phyloP scores from a whole-genome alignment of 1,139 yeast genomes.

The Geotrichum reessii region DNA sequence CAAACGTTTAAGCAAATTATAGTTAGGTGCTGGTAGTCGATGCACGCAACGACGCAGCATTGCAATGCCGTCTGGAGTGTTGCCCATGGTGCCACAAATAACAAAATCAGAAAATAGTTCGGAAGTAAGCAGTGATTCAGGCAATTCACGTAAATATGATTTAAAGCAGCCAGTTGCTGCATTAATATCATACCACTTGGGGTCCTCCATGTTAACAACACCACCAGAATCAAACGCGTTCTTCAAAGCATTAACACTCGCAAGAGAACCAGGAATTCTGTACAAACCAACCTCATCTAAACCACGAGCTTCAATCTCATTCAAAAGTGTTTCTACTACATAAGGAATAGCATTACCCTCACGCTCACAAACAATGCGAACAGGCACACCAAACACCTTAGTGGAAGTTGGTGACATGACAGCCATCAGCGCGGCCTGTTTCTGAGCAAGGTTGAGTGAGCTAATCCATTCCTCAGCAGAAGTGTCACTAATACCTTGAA shows the following conservation, averaged over 20 bases:
- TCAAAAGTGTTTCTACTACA: constrained; percentile 58
- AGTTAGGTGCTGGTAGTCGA: constrained; percentile 59
- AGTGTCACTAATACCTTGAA: constrained; percentile 61
- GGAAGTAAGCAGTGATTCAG: constrained; percentile 74
- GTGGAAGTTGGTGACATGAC: constrained; percentile 30
- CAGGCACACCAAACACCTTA: constrained; percentile 84
- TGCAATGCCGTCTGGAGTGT: constrained; percentile 34
- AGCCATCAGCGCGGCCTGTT: constrained; percentile 39
- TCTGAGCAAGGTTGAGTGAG: constrained; percentile 39
- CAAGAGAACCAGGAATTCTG: constrained; percentile 84
- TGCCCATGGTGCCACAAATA: constrained; percentile 28
- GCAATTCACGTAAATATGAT: constrained; percentile 77
- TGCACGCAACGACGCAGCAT: constrained; percentile 44
- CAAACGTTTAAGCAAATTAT: constrained; percentile 59
- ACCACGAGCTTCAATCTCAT: constrained; percentile 77
- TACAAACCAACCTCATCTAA: constrained; percentile 87
- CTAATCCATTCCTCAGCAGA: constrained; percentile 77
- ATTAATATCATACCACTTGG: constrained; percentile 73
- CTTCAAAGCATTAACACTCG: constrained; percentile 66
- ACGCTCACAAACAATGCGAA: constrained; percentile 65
- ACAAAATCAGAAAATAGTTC: constrained; percentile 51
- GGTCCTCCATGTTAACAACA: constrained; percentile 58
- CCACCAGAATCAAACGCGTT: constrained; percentile 69
- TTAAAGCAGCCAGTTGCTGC: constrained; percentile 89
- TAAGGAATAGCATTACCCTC: constrained; percentile 60